These are phyloP conservation scores for Tetratostichococcus sp. DNA, from an alignment of 139 green algal species.

Conservation along the genomic window DNA sequence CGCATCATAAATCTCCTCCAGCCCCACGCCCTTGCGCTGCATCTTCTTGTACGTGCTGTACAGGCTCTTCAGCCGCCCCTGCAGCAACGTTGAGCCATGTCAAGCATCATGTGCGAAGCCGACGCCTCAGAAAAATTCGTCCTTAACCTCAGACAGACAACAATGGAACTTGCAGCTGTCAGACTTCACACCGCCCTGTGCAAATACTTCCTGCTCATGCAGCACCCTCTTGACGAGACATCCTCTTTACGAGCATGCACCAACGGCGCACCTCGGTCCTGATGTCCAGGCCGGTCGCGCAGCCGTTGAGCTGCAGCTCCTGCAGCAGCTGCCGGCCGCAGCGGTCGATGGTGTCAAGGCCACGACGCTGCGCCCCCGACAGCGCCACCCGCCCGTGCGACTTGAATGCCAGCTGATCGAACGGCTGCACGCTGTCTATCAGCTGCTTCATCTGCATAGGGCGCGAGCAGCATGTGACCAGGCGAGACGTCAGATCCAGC, in stretches of 20 bases:
- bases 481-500: too few relatives aligned
- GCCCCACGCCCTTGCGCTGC: constrained; percentile 67
- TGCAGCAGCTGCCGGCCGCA: constrained; percentile 42
- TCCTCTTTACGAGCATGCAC: too few relatives aligned
- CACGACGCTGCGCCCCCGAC: constrained; percentile 1
- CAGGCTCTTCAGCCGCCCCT: constrained; percentile 87
- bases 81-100: too few relatives aligned
- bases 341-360: constrained; percentile 52
- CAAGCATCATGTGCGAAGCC: too few relatives aligned
- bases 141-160: too few relatives aligned
- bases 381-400: constrained; percentile 11
- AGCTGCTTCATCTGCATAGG: constrained; percentile 28
- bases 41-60: constrained; percentile 87
- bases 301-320: constrained; percentile 43
- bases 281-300: constrained; percentile 61
- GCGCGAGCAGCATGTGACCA: constrained; percentile 2
- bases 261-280: constrained; percentile 26
- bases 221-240: too few relatives aligned
- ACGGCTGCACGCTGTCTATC: constrained; percentile 72
- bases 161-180: too few relatives aligned
- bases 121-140: too few relatives aligned
- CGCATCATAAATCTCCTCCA: constrained; percentile 83
- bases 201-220: too few relatives aligned
- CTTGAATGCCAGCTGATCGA: constrained; percentile 75
- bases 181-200: too few relatives aligned